Conservation (phyloP, 345 rosid species). For the Gossypium raimondii region DNA sequence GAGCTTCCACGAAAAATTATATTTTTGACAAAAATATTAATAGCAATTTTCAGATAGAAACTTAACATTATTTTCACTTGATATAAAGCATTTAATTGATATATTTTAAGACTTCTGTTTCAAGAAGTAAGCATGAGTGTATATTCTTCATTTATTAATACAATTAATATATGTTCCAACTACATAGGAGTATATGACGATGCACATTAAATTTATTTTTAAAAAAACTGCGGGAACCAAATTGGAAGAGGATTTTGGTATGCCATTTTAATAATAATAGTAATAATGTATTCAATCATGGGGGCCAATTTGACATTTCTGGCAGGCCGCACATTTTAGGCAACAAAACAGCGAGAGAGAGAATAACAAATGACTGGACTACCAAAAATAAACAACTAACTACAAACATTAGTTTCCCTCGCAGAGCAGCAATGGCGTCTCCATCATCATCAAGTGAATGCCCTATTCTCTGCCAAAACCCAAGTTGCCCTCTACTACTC, state of each 20-base stretch:
- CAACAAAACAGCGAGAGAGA: background rate
- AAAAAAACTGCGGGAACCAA: background rate
- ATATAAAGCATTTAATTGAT: no score
- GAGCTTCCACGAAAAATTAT: no score
- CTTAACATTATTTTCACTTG: no score
- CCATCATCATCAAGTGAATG: background rate
- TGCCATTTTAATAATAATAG: background rate
- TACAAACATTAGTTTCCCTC: background rate
- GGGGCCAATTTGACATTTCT: background rate
- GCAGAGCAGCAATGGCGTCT: background rate
- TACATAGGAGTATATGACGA: no score
- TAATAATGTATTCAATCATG: background rate
- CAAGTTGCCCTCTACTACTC: background rate
- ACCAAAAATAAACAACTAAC: background rate
- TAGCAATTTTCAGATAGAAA: no score
- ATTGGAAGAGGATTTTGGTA: background rate
- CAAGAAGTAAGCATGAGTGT: no score
- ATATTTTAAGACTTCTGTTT: no score
- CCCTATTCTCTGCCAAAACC: background rate
- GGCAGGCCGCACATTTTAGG: background rate
- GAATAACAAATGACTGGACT: background rate
- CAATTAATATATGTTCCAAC: no score
- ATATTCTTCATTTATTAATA: no score
- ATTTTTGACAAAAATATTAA: no score
- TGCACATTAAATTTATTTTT: no score